Evolutionary conservation across 345 rosid genomes (phyloP).

Genomic region (Eucalyptus marginata): DNA sequence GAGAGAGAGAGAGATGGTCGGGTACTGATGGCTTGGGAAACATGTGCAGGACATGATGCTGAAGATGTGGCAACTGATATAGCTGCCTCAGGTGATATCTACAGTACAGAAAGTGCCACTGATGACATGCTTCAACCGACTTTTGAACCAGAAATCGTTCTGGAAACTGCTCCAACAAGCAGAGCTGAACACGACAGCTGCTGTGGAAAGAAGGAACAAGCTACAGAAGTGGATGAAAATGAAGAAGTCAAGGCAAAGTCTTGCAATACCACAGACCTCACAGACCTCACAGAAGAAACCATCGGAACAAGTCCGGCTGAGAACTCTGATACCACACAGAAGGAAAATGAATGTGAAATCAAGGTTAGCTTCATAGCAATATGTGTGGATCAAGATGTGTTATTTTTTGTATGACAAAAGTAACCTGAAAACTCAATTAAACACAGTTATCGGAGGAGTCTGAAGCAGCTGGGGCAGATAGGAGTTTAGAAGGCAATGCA

Average conservation of each 20-base stretch:
- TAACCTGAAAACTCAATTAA: not conserved
- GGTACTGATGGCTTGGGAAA: not conserved
- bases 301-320: not conserved
- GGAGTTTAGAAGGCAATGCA: not conserved
- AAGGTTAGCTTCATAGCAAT: not conserved
- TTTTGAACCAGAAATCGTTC: not conserved
- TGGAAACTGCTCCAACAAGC: not conserved
- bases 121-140: not conserved
- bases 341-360: not conserved
- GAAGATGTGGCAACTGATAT: not conserved
- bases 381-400: not conserved
- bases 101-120: not conserved
- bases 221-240: not conserved
- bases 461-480: not conserved
- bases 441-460: not conserved
- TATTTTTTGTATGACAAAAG: not conserved
- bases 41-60: not conserved
- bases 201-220: not conserved
- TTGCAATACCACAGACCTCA: not conserved
- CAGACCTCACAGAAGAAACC: not conserved
- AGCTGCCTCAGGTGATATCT: not conserved
- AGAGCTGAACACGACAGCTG: not conserved
- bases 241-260: not conserved
- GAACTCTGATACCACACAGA: not conserved
- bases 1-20: not conserved